Base-by-base conservation (phyloP, 225 moss, liverwort and hornwort species). In the Antitrichia curtipendula region DNA sequence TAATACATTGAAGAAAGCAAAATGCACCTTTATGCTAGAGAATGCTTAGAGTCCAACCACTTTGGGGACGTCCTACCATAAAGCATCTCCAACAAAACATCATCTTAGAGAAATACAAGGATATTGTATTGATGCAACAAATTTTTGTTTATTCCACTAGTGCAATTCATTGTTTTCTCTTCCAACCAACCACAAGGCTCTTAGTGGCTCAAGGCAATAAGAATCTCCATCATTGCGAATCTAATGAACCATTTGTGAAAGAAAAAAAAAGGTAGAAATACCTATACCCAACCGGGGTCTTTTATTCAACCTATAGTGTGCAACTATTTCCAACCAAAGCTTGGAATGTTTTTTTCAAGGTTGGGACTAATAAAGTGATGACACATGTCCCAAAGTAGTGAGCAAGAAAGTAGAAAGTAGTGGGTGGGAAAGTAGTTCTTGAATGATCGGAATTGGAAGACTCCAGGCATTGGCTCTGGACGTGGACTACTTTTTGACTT, bases 1-100 rank as follows among this genome's bases (percentile, higher is more conserved):
- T 20, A 12, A 21, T 21, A 20, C 22, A 49, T 12, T 21, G 13
- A 47, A 72, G 4, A 34, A 41, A 40, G 41, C 0, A 8, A 74
- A 50, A 20, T 75, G 1, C 8, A 74, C 7, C 13, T 32, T 13
- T 20, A 13, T 50, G 0, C 13, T 32, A 21, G 0, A 49, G 1
- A 8, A 74, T 32, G 7, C 10, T 47, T 19, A 49, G 12, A 31
- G 19, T 8, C 8, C 2, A 52, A 8, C 20, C 0, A 3, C 75
- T 52, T 34, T 50, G 0, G 3, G 2, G 3, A 32, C 0, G 0
- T 32, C 5, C 50, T 27, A 75, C 22, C 4, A 32, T 21, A 34
- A 4, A 50, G 34, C 34, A 52, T 52, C 34, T 52, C 5, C 2
- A 52, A 13, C 6, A 34, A 8, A 50, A 75, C 13, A 5, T 8